Conservation (phyloP, 495 filamentous ascomycete genomes). For the Daldinia vernicosa region DNA sequence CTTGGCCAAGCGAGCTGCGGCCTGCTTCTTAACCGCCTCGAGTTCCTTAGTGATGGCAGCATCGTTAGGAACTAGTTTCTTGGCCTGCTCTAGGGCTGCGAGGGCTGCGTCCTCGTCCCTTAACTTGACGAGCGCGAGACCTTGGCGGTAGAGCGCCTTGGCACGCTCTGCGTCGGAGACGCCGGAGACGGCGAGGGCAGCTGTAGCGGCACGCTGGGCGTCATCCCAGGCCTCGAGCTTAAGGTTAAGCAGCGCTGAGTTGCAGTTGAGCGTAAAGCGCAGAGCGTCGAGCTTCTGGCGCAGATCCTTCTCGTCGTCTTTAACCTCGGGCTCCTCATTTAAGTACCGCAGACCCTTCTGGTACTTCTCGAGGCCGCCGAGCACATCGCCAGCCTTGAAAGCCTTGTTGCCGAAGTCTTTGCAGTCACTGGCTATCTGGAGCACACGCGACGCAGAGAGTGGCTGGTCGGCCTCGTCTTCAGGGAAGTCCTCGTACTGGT, state of each 20-base stretch:
- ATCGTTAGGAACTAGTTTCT: conserved; percentile 78
- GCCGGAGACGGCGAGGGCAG: conserved; percentile 73
- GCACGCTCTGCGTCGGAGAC: conserved; percentile 80
- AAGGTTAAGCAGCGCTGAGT: conserved; percentile 79
- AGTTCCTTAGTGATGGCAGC: conserved; percentile 79
- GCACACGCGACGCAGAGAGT: conserved; percentile 69
- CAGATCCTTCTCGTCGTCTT: conserved; percentile 73
- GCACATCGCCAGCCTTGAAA: conserved; percentile 79
- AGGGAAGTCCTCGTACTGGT: conserved; percentile 95
- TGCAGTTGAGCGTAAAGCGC: conserved; percentile 79
- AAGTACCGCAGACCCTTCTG: conserved; percentile 96
- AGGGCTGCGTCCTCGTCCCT: conserved; percentile 90
- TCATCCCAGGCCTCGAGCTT: conserved; percentile 79
- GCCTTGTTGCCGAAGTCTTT: conserved; percentile 93
- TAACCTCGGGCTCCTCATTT: conserved; percentile 82
- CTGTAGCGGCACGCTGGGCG: conserved; percentile 71
- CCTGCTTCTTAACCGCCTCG: conserved; percentile 74
- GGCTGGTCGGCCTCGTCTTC: conserved; percentile 70
- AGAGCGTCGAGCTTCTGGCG: conserved; percentile 73
- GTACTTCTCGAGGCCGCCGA: conserved; percentile 88
- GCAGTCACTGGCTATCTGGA: conserved; percentile 83
- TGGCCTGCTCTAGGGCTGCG: conserved; percentile 77
- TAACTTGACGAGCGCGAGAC: conserved; percentile 71
- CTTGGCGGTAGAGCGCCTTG: conserved; percentile 88
- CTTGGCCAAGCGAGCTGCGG: conserved; percentile 77